Evolutionary conservation across 371 early-diverging fungal species (phyloP), one percentile per base, ranked within the genome.

Genomic region (Zychaea mexicana): DNA sequence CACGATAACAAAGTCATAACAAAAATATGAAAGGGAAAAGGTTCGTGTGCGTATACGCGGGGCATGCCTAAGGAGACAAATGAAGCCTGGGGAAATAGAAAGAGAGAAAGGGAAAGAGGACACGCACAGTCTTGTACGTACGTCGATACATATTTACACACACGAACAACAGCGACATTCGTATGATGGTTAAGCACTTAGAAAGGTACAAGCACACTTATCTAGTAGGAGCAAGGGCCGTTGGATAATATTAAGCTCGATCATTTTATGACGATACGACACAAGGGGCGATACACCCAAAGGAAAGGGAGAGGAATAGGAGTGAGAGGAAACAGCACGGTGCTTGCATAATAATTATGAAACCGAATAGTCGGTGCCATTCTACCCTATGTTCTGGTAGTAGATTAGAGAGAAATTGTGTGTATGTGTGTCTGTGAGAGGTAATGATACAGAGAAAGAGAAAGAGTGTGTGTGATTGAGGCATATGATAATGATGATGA

Each of bases 1-100:
- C 49, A 49, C 49, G 49, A 49, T 49, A 49, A n/a, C 19, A 49
- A 24, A 49, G 26, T n/a, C n/a, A n/a, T n/a, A n/a, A n/a, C n/a
- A n/a, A n/a, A 19, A 19, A 49, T 22, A 49, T 49, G 21, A 22
- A 49, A 49, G 49, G 49, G 49, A 49, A 46, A 49, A 24, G 22
- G 49, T 22, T 49, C 49, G 24, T 49, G 49, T 49, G 5, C 15
- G 38, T 24, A 22, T 24, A 24, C 49, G 49, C 49, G 49, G 49
- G 49, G 21, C 13, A 42, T 42, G 42, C n/a, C 5, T 42, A 17
- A 17, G n/a, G 7, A 15, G 36, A 15, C n/a, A 17, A 12, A 17
- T 49, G 5, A 49, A 13, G 22, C n/a, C 12, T 19, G 5, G 49
- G n/a, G 22, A 49, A 24, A 45, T 33, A 42, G 42, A 15, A 15